Evolutionary conservation across 164 flowering plant genomes (phyloP).

Genomic region (Aristolochia californica): DNA sequence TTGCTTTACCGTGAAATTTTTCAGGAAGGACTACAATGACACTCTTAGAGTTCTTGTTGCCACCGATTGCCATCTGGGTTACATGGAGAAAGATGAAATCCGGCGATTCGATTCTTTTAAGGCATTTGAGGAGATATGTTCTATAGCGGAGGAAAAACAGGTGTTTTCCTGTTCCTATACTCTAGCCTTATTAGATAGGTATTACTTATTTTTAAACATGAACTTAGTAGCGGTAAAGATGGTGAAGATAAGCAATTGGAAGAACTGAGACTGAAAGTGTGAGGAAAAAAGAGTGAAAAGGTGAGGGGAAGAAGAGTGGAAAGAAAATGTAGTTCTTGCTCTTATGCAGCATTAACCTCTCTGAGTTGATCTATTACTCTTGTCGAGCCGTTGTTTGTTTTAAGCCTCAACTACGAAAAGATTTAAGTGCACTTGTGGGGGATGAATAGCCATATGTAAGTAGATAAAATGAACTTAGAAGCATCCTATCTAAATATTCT

Average conservation of each 20-base stretch:
- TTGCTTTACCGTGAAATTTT: not conserved
- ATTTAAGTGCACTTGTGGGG: too few relatives aligned
- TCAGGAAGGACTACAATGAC: conserved; percentile 54
- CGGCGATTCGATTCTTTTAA: conserved; percentile 88
- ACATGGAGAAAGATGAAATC: conserved; percentile 96
- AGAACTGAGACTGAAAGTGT: too few relatives aligned
- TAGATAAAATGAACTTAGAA: too few relatives aligned
- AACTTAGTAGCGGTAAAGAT: not conserved
- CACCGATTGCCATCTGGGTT: conserved; percentile 94
- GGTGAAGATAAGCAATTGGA: not conserved
- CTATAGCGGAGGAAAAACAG: conserved; percentile 82
- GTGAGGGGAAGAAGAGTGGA: too few relatives aligned
- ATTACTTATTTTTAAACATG: not conserved
- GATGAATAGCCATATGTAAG: too few relatives aligned
- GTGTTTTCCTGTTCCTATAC: conserved; percentile 16
- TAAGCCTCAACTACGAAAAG: too few relatives aligned
- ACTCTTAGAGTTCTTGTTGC: conserved; percentile 89
- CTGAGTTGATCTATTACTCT: too few relatives aligned
- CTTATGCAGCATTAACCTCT: too few relatives aligned
- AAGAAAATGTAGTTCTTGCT: too few relatives aligned
- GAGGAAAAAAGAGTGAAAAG: too few relatives aligned
- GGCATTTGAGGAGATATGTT: conserved; percentile 97
- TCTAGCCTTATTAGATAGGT: not conserved
- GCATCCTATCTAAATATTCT: too few relatives aligned
- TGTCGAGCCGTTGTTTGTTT: too few relatives aligned